Conservation (phyloP, 768 basidiomycete genomes). For the Termitomyces sp. region DNA sequence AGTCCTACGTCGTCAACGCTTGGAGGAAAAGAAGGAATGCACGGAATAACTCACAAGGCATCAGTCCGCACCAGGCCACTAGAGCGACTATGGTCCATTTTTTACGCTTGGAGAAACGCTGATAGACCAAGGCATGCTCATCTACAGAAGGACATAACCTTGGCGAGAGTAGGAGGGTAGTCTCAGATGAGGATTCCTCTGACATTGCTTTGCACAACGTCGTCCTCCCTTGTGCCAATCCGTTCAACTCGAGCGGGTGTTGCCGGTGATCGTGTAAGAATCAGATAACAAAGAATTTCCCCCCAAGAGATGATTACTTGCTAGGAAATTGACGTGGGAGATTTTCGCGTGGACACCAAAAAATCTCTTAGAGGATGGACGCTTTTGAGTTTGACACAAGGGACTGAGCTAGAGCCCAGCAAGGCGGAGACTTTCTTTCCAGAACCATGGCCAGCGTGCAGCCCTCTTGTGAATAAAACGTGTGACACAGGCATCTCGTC, state of each 20-base stretch:
- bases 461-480: too few species aligned
- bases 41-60: slow-evolving; percentile 44
- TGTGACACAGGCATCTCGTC: too few species aligned
- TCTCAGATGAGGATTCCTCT: slow-evolving; percentile 17
- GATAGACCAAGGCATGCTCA: slow-evolving; percentile 38
- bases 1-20: not conserved
- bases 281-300: too few species aligned
- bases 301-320: too few species aligned
- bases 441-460: too few species aligned
- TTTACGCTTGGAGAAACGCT: slow-evolving; percentile 45
- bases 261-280: not conserved
- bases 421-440: too few species aligned
- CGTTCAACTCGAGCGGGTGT: not conserved
- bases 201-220: not conserved
- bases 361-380: too few species aligned
- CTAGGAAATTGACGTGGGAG: not conserved
- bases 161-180: slow-evolving; percentile 25
- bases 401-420: too few species aligned
- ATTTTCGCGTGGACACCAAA: too few species aligned
- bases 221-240: not conserved
- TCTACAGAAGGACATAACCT: not conserved
- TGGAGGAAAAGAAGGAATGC: not conserved
- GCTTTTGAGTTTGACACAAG: too few species aligned
- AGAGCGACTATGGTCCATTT: slow-evolving; percentile 55
- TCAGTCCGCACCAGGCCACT: slow-evolving; percentile 54